phyloP scores from a whole-genome alignment of 1,284 basidiomycete species.

The Schizopora paradoxa region DNA sequence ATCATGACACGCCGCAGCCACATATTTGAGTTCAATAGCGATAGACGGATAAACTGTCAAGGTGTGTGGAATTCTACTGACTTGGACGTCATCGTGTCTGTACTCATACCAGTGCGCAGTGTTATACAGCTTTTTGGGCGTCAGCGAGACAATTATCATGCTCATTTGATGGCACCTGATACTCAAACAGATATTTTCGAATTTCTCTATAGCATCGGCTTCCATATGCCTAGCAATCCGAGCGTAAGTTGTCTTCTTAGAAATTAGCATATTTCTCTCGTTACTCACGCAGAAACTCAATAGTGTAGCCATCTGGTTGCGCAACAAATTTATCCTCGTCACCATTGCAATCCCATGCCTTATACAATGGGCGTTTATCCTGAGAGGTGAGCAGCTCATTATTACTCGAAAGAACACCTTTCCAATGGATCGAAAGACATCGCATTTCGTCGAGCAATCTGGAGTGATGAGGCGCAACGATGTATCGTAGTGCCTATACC shows the following conservation, averaged over 20 bases:
- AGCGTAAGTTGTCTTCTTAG: background rate
- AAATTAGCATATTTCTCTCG: no score
- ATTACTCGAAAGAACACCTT: background rate
- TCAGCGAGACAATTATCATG: background rate
- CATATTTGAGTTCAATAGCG: no score
- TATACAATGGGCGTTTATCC: background rate
- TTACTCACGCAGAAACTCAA: background rate
- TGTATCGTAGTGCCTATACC: background rate
- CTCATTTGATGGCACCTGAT: background rate
- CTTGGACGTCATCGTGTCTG: no score
- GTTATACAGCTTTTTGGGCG: background rate
- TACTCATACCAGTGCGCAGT: background rate
- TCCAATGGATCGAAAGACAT: background rate
- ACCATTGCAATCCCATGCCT: background rate
- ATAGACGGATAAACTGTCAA: no score
- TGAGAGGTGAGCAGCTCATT: background rate
- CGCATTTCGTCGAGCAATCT: background rate
- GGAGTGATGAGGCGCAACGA: background rate
- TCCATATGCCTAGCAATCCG: background rate
- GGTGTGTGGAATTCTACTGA: no score
- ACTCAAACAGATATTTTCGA: background rate
- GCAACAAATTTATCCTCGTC: background rate
- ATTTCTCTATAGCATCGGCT: background rate
- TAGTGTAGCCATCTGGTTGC: background rate
- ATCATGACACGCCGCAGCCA: no score